Evolutionary conservation across 2,329 filamentous ascomycete species (phyloP).

Genomic region (Penicillium sp.): DNA sequence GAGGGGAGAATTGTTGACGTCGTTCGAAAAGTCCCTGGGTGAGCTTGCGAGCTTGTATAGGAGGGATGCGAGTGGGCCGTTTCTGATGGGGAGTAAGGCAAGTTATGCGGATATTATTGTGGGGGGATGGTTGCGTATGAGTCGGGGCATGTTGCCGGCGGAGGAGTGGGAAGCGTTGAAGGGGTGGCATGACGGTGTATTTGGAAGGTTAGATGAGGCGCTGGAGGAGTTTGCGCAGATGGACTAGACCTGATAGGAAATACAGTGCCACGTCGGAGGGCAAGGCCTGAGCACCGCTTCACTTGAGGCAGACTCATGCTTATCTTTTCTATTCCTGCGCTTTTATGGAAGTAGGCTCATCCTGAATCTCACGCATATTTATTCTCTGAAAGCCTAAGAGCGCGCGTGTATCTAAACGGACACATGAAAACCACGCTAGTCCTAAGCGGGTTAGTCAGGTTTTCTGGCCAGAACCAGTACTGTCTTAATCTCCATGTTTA

Average conservation of each 20-base stretch:
- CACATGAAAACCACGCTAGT: too few relatives aligned
- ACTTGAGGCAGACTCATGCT: too few relatives aligned
- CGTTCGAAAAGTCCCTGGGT: conserved; percentile 45
- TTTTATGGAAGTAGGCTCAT: too few relatives aligned
- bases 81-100: conserved; percentile 46
- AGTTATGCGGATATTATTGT: conserved; percentile 59
- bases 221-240: conserved; percentile 40
- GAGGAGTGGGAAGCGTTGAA: conserved; percentile 50
- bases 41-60: conserved; percentile 45
- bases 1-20: conserved; percentile 38
- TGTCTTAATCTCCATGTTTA: too few relatives aligned
- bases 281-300: too few relatives aligned
- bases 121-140: conserved; percentile 56
- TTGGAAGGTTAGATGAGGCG: conserved; percentile 52
- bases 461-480: too few relatives aligned
- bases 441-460: too few relatives aligned
- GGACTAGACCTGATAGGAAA: conserved; percentile 18
- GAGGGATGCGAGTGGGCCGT: conserved; percentile 46
- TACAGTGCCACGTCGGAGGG: not conserved
- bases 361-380: too few relatives aligned
- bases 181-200: conserved; percentile 53
- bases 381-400: too few relatives aligned
- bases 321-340: too few relatives aligned
- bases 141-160: conserved; percentile 39
- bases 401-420: too few relatives aligned